A percentile compares a stretch with the other conserved stretches of the same genome.
Evolutionary conservation across 371 early-diverging fungal species (phyloP).

Genomic region (Mortierella sp.): DNA sequence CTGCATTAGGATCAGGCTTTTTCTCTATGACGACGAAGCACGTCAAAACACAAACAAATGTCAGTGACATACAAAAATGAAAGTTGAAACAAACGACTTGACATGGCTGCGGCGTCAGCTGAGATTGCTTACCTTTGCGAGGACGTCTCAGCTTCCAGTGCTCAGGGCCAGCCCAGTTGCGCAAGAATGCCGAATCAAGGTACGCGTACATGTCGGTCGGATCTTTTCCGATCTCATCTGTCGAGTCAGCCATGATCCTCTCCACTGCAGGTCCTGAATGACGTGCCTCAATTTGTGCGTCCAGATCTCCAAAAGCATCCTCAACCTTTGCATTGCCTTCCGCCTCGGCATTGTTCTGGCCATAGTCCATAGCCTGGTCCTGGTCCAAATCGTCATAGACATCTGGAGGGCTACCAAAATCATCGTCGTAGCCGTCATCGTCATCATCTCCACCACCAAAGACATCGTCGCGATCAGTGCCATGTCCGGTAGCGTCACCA

Average conservation of each 20-base stretch:
- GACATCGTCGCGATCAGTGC: conserved; percentile 5
- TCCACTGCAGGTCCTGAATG: conserved; percentile 55
- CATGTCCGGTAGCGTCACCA: conserved; percentile 29
- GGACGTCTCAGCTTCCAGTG: conserved; percentile 87
- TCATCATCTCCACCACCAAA: conserved; percentile 29
- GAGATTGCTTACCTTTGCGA: conserved; percentile 56
- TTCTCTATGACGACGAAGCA: conserved; percentile 18
- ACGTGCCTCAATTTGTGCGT: conserved; percentile 51
- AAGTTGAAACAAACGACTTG: background rate
- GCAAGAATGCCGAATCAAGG: conserved; percentile 86
- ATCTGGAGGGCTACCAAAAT: conserved; percentile 26
- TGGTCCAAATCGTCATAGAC: conserved; percentile 43
- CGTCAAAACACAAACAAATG: background rate
- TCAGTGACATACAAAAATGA: background rate
- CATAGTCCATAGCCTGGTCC: conserved; percentile 27
- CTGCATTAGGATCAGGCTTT: conserved; percentile 25
- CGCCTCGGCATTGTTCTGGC: conserved; percentile 21
- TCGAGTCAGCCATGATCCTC: conserved; percentile 61
- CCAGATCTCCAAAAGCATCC: conserved; percentile 60
- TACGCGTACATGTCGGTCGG: conserved; percentile 86
- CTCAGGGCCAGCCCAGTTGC: conserved; percentile 96
- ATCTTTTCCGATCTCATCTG: conserved; percentile 64
- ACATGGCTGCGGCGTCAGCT: background rate
- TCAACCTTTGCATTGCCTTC: conserved; percentile 28
- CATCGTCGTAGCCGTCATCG: conserved; percentile 17